Base-by-base conservation (phyloP, 2,329 filamentous ascomycete species). In the Metarhizium rileyi region DNA sequence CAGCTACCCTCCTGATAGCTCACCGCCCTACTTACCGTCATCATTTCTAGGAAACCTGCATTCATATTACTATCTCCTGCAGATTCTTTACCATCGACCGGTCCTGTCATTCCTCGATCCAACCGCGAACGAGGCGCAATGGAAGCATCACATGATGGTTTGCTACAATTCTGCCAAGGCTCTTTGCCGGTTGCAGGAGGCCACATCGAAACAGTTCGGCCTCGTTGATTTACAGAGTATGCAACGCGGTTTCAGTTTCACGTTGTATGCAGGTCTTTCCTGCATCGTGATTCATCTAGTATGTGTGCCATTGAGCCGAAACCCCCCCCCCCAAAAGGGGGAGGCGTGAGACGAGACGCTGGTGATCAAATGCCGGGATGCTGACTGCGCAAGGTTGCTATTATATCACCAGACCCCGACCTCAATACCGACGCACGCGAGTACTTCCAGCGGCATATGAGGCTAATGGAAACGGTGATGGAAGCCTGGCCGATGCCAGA, bases 241-340 rank as follows among this genome's bases (percentile, higher is more conserved):
- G 91, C 85, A 91, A 61, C 80, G 91, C 56, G 91, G 91, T 36
- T 90, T 95, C 63, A 95, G 90, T 66, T 97, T 95, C 61, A 89
- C 88, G 5, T 89, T 97, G n/a, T 97, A 97, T 62, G 83, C 84
- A 50, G 82, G 95, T 25, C 71, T 97, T 43, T 93, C 89, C 1
- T 95, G 90, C 70, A 90, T 91, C 23, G 90, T 96, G 68, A 77
- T 97, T 49, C 90, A 97, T 66, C 69, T 97, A 68, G 91, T 96
- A 75, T 67, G 88, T 78, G n/a, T n/a, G n/a, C n/a, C n/a, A n/a
- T n/a, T n/a, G n/a, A n/a, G n/a, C n/a, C n/a, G n/a, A n/a, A n/a
- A n/a, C n/a, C n/a, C n/a, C n/a, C n/a, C n/a, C n/a, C n/a, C n/a
- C n/a, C n/a, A n/a, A n/a, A n/a, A n/a, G n/a, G n/a, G n/a, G n/a